These are phyloP conservation scores for Cardamine occulta DNA, from an alignment of 345 rosid genomes.

Conservation along the genomic window DNA sequence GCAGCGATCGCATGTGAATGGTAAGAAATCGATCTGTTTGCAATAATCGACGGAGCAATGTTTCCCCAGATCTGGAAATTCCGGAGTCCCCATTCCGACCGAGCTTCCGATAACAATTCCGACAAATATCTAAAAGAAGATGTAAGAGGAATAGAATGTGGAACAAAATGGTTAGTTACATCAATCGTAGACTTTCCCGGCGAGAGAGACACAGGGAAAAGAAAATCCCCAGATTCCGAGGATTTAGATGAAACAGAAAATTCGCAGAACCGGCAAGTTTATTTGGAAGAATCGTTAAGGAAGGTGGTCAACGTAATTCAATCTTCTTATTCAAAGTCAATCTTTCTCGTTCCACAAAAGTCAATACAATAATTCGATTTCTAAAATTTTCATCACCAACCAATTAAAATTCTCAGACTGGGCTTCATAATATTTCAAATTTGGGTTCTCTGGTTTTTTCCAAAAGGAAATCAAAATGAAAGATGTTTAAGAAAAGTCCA, in stretches of 20 bases:
- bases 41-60: conserved; percentile 84
- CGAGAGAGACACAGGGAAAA: conserved; percentile 9
- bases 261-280: conserved; percentile 32
- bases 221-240: conserved; percentile 42
- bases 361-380: not conserved
- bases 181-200: not conserved
- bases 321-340: conserved; percentile 14
- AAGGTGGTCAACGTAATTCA: conserved; percentile 6
- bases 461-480: no score
- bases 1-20: conserved; percentile 97
- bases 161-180: not conserved
- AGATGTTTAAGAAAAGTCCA: not conserved
- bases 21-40: conserved; percentile 90
- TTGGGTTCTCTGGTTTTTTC: conserved; percentile 1
- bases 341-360: not conserved
- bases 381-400: not conserved
- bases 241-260: conserved; percentile 26
- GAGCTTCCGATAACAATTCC: not conserved
- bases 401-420: not conserved
- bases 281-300: not conserved
- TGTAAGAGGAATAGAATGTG: not conserved
- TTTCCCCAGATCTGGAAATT: conserved; percentile 94
- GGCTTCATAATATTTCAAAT: not conserved
- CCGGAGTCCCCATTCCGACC: conserved; percentile 84
- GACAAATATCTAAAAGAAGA: not conserved